A percentile compares a stretch with the other conserved stretches of the same genome.
Conservation (phyloP, 805 yeast genomes). For the Sugiyamaella floridensis region DNA sequence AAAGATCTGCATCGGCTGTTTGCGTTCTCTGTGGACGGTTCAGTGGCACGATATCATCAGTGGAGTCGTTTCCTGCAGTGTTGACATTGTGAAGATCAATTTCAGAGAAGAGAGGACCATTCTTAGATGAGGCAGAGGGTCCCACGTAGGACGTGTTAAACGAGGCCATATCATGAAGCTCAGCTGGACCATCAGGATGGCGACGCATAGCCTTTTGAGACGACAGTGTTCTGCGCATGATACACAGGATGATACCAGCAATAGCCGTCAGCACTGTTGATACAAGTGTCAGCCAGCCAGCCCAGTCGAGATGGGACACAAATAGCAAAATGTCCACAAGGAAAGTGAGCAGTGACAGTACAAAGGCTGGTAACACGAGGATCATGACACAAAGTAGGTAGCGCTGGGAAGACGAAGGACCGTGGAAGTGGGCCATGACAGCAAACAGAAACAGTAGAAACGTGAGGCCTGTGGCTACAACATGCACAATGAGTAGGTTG, state of each 20-base stretch:
- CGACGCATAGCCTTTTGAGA: conserved; percentile 23
- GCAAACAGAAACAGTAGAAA: conserved; percentile 39
- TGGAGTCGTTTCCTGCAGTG: conserved; percentile 6
- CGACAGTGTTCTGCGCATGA: conserved; percentile 57
- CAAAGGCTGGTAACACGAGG: conserved; percentile 60
- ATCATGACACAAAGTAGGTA: conserved; percentile 48
- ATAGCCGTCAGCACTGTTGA: conserved; percentile 61
- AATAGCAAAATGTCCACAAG: conserved; percentile 77
- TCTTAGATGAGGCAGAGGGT: conserved; percentile 3
- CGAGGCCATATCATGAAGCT: conserved; percentile 13
- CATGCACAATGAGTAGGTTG: conserved; percentile 58
- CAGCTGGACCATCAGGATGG: conserved; percentile 11
- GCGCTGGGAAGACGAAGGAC: conserved; percentile 33
- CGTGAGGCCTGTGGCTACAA: conserved; percentile 53
- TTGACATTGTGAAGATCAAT: conserved; percentile 16
- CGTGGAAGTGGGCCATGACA: conserved; percentile 35
- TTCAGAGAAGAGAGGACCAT: conserved; percentile 16
- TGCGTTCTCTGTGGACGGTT: not conserved
- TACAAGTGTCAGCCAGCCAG: conserved; percentile 77
- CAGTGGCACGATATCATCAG: conserved; percentile 13
- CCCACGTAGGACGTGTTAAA: conserved; percentile 11
- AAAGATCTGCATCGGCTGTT: not conserved
- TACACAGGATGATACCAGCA: conserved; percentile 59
- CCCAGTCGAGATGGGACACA: conserved; percentile 65
- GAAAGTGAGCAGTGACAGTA: conserved; percentile 65